Conservation (phyloP, 768 basidiomycete genomes). For the Tulasnella calospora region DNA sequence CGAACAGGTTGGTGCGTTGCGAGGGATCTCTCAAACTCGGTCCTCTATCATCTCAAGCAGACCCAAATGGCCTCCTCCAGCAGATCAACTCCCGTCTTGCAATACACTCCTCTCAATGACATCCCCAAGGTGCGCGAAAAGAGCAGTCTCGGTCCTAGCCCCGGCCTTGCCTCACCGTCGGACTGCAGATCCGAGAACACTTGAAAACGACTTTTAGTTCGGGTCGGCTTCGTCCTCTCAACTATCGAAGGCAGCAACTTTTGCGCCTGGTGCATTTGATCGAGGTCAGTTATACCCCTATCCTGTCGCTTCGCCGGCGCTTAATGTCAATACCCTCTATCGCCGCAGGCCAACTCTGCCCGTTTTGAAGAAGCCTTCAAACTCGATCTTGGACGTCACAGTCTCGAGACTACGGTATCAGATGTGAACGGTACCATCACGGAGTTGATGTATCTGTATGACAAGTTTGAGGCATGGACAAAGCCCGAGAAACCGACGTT, state of each 20-base stretch:
- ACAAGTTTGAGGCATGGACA: conserved; percentile 69
- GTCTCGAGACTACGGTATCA: conserved; percentile 53
- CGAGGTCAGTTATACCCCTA: neutral
- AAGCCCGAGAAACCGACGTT: conserved; percentile 57
- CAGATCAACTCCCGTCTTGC: neutral
- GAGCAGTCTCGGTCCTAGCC: neutral
- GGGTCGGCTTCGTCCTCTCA: conserved; percentile 61
- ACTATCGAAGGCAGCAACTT: conserved; percentile 69
- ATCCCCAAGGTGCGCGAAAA: conserved; percentile 15
- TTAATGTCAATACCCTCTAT: neutral
- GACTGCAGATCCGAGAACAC: conserved; percentile 49
- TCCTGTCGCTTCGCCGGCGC: neutral
- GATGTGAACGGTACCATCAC: conserved; percentile 53
- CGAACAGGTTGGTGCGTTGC: too few species aligned
- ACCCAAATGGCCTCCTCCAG: neutral
- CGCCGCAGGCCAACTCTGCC: conserved; percentile 48
- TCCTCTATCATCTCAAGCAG: neutral
- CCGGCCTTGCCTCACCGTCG: neutral
- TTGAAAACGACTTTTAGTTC: conserved; percentile 54
- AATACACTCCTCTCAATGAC: conserved; percentile 13
- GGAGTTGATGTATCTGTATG: conserved; percentile 44
- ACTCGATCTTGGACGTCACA: conserved; percentile 60
- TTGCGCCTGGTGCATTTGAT: conserved; percentile 49
- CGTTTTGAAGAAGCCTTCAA: conserved; percentile 56
- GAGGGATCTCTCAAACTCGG: neutral